Conservation (phyloP, 495 filamentous ascomycete species). For the Penicillium nucicola region DNA sequence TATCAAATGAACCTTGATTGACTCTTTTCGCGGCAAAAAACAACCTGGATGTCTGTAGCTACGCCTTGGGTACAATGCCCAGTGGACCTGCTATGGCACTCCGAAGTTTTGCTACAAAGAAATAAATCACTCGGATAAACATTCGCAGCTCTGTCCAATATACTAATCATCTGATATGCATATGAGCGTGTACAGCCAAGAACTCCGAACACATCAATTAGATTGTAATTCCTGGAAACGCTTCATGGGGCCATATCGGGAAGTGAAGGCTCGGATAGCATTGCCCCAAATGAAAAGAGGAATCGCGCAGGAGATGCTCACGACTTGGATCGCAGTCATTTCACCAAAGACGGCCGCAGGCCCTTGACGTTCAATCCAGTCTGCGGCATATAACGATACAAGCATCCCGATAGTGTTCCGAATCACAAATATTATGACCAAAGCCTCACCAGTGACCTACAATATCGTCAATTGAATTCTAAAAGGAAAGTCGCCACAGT, state of each 20-base stretch:
- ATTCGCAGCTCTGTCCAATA: no score
- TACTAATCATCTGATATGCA: no score
- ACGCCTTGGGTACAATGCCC: no score
- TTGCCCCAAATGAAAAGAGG: conserved; percentile 25
- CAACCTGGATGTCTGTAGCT: no score
- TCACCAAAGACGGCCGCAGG: conserved; percentile 27
- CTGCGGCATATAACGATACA: conserved; percentile 24
- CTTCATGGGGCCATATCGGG: conserved; percentile 32
- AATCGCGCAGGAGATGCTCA: conserved; percentile 22
- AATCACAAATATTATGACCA: conserved; percentile 34
- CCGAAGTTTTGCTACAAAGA: no score
- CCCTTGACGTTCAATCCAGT: conserved; percentile 30
- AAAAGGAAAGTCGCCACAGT: neutral
- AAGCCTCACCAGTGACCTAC: conserved; percentile 25
- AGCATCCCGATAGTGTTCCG: conserved; percentile 34
- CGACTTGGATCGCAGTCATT: conserved; percentile 29
- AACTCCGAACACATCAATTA: neutral
- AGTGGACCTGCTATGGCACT: no score
- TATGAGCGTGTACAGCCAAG: neutral
- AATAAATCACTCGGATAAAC: no score
- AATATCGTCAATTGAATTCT: neutral
- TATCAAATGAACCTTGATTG: no score
- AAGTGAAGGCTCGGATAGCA: conserved; percentile 16
- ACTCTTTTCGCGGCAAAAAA: no score
- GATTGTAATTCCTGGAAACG: conserved; percentile 8